Percentiles rank a stretch among this genome's conserved stretches.
Evolutionary conservation across 495 filamentous ascomycete genomes (phyloP).

Genomic region (Aspergillus leporis): DNA sequence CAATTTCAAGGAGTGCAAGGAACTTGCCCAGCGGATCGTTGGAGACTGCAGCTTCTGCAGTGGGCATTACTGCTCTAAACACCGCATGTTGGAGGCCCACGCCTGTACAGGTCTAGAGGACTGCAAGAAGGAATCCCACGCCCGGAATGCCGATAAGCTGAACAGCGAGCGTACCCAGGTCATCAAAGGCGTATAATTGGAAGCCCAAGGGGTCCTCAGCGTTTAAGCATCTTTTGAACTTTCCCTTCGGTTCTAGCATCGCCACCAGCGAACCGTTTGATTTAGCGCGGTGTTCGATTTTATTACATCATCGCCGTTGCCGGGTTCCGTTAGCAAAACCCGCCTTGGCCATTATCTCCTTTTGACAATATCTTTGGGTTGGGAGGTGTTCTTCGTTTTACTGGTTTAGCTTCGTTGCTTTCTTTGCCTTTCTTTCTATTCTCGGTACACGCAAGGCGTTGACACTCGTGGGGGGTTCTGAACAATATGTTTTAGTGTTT

Average conservation of each 20-base stretch:
- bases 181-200: constrained; percentile 60
- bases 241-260: constrained; percentile 8
- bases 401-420: constrained; percentile 4
- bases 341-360: constrained; percentile 10
- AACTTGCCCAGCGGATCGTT: constrained; percentile 83
- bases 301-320: constrained; percentile 13
- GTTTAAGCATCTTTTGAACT: neutral
- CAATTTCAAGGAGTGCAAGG: constrained; percentile 84
- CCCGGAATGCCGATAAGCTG: constrained; percentile 87
- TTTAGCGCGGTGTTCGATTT: constrained; percentile 37
- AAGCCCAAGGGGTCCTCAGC: neutral
- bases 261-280: constrained; percentile 17
- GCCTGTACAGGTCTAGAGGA: constrained; percentile 92
- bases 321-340: neutral
- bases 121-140: constrained; percentile 94
- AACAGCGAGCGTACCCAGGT: constrained; percentile 81
- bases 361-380: constrained; percentile 20
- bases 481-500: neutral
- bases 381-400: constrained; percentile 12
- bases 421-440: constrained; percentile 6
- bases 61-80: constrained; percentile 91
- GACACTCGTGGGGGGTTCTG: constrained; percentile 14
- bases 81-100: constrained; percentile 90
- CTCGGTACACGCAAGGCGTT: constrained; percentile 24
- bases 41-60: constrained; percentile 95